Conservation (phyloP, 78 protist species). For the Speleostelium caveatum region DNA sequence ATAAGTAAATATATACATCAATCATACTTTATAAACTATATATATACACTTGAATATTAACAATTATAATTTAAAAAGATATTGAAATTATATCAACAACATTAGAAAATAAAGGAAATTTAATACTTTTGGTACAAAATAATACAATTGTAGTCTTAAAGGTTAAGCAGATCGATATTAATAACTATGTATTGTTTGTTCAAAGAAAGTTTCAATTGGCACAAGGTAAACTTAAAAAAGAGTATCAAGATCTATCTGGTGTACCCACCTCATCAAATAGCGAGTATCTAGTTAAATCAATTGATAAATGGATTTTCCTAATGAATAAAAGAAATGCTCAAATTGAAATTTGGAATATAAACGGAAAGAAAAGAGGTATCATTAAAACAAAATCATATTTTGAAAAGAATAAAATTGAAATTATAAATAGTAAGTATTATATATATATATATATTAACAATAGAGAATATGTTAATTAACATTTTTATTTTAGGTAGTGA, state of each 20-base stretch:
- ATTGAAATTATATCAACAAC: slow-evolving; percentile 12
- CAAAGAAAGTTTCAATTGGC: slow-evolving; percentile 30
- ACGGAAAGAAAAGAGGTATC: slow-evolving; percentile 55
- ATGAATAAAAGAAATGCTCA: slow-evolving; percentile 17
- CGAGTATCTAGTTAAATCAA: not conserved
- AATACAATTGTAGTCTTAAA: slow-evolving; percentile 9
- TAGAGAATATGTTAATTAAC: not conserved
- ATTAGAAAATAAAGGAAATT: slow-evolving; percentile 12
- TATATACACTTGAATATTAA: too few species aligned
- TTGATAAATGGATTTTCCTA: slow-evolving; percentile 65
- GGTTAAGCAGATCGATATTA: slow-evolving; percentile 29
- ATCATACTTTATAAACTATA: too few species aligned
- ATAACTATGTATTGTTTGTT: slow-evolving; percentile 11
- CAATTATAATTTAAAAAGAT: too few species aligned
- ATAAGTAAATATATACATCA: too few species aligned
- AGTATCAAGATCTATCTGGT: not conserved
- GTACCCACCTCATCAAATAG: not conserved
- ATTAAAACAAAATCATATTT: not conserved
- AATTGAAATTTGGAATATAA: slow-evolving; percentile 40
- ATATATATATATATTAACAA: not conserved
- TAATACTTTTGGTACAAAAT: slow-evolving; percentile 3
- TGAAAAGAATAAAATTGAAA: not conserved
- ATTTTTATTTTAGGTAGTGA: too few species aligned
- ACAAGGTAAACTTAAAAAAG: not conserved
- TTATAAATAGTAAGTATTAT: not conserved